Evolutionary conservation across 2,329 filamentous ascomycete genomes (phyloP).

Genomic region (Penicillium sclerotiorum): DNA sequence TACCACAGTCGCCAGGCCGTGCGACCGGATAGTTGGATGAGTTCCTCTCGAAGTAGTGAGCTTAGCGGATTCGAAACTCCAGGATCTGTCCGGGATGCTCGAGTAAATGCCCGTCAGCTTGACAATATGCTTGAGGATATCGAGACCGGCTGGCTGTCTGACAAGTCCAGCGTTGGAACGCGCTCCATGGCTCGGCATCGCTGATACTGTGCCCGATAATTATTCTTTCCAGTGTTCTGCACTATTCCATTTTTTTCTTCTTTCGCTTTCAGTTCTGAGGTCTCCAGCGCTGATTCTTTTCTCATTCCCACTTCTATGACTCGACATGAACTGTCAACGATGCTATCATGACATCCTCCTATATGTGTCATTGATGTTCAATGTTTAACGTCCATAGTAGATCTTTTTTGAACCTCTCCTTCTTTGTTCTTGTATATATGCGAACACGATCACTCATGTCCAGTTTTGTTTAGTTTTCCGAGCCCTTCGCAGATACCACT

Average conservation of each 20-base stretch:
- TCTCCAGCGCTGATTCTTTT: no score
- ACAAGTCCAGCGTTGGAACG: slow-evolving; percentile 23
- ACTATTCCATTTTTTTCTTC: background rate
- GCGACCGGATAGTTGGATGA: slow-evolving; percentile 35
- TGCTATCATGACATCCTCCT: no score
- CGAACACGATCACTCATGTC: background rate
- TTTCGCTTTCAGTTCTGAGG: background rate
- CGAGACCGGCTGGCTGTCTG: slow-evolving; percentile 36
- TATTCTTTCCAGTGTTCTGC: background rate
- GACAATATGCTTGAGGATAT: slow-evolving; percentile 38
- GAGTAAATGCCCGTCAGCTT: slow-evolving; percentile 29
- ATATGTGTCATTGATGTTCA: no score
- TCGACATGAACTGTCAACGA: no score
- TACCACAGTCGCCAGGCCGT: slow-evolving; percentile 18
- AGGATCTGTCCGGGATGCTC: slow-evolving; percentile 19
- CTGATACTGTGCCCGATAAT: slow-evolving; percentile 8
- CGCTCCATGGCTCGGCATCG: slow-evolving; percentile 12
- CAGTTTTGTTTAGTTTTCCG: background rate
- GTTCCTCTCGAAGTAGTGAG: slow-evolving; percentile 31
- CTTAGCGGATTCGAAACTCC: slow-evolving; percentile 28
- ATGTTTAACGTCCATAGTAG: no score
- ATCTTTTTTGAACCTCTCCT: background rate
- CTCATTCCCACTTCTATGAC: background rate
- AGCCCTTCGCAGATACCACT: background rate
- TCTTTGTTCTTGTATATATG: background rate